Evolutionary conservation across 805 yeast species (phyloP), one percentile per base, ranked within the genome.

Genomic region (Clavispora phyllophila): DNA sequence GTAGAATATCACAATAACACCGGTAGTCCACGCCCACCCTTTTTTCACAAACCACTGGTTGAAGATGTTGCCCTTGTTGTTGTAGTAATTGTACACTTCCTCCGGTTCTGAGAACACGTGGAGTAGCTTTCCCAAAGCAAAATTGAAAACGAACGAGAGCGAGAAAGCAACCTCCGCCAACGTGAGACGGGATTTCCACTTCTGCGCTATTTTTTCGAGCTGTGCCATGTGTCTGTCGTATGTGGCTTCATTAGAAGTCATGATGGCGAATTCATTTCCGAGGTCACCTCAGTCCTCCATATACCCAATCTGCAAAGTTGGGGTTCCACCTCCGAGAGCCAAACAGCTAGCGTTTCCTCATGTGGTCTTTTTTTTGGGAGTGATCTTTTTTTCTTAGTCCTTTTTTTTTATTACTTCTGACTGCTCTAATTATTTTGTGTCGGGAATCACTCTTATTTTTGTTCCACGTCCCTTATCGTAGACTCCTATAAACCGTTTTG

Each of bases 11-110:
- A 50, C 47, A 12, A 66, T 45, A 13, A 47, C 58, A 3, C 61
- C 17, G 3, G 74, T 54, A 9, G 96, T 89, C 98, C 97, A 93
- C 13, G 79, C 72, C 98, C 98, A 93, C 2, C 97, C 98, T 20
- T 73, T 74, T 55, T 91, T 93, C 29, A 91, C 96, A 58, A 93
- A 87, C 6, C 75, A 37, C 17, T 73, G 73, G 61, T 91, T 91
- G 46, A 90, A 57, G 14, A 88, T 25, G 57, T 87, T 88, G 39
- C 76, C 72, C 63, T 87, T 88, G 43, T 80, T 69, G 39, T 76
- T 75, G 60, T 70, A 76, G 61, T 73, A 75, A 50, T 73, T 69
- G 62, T 69, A 60, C 23, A 74, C 68, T 44, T 69, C 72, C 39
- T 73, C 80, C 14, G 57, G 45, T 15, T 75, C 76, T 5, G 81